Evolutionary conservation across 202 grass and related monocot genomes (phyloP), one percentile per base, ranked within the genome.

Genomic region (Elaeis oleifera): DNA sequence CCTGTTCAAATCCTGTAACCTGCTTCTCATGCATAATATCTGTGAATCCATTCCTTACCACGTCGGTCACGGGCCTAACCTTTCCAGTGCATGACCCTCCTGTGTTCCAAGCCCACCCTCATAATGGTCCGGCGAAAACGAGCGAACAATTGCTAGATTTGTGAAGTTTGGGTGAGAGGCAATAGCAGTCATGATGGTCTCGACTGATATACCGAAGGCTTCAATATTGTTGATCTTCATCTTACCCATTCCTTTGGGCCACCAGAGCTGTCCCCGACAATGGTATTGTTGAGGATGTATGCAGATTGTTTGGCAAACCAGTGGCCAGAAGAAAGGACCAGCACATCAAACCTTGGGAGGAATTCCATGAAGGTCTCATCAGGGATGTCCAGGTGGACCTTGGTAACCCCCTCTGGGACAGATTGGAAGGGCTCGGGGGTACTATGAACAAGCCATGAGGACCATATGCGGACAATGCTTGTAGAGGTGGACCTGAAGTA

Each of bases 251-350:
- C 64, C 16, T 66, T 72, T 78, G 72, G 87, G 81, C 87, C 84
- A 89, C 91, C 91, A 96, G 16, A 96, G 86, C 71, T 96, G 91
- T 62, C 91, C 91, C 87, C 91, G 31, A 96, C 76, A 76, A 81
- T 69, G 72, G 73, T 59, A 18, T 68, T 68, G 28, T 88, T 85
- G 54, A 81, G 61, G 50, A 91, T 56, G 72, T 91, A 96, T 16
- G 81, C 84, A 49, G 84, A 90, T 68, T 61, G 67, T 67, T 96
- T 96, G 23, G 91, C 81, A 58, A 96, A 96, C 91, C 91, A 96
- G 60, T 96, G 91, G 21, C 91, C 87, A 5, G 91, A 96, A 51
- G 87, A 97, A 11, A 97, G 72, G 58, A 97, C 82, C 5, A 97
- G 31, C 18, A 97, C 84, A 79, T 91, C 84, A 74, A 97, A 91